phyloP scores from a whole-genome alignment of 2,329 filamentous ascomycete species.

The Rhytidhysteron rufulum region DNA sequence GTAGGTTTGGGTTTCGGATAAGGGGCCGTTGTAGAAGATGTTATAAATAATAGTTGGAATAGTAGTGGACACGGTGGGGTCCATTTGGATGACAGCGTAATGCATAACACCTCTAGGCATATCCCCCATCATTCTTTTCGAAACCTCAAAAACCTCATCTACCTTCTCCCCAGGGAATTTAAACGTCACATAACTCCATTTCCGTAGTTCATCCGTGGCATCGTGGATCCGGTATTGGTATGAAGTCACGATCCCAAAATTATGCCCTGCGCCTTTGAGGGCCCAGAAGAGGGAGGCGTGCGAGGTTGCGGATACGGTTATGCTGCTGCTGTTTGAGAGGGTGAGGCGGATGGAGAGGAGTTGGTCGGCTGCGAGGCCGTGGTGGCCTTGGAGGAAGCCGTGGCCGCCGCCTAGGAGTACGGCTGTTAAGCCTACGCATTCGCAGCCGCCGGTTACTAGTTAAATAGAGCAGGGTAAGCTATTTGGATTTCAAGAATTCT shows the following conservation, averaged over 20 bases:
- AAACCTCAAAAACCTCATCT: conserved; percentile 4
- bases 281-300: conserved; percentile 40
- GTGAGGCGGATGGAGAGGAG: conserved; percentile 13
- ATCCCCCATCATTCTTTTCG: conserved; percentile 9
- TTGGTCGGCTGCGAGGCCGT: conserved; percentile 16
- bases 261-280: conserved; percentile 34
- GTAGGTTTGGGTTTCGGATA: no score
- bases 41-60: neutral
- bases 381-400: conserved; percentile 47
- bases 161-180: no score
- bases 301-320: conserved; percentile 21
- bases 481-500: conserved; percentile 9
- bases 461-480: neutral
- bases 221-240: neutral
- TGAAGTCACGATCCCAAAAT: conserved; percentile 34
- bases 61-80: no score
- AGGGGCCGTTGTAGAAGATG: conserved; percentile 17
- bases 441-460: conserved; percentile 1
- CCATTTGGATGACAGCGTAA: conserved; percentile 7
- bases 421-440: conserved; percentile 48
- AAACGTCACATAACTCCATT: no score
- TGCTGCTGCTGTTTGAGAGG: conserved; percentile 25
- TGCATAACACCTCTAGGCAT: conserved; percentile 12
- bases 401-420: conserved; percentile 54
- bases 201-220: conserved; percentile 6